Evolutionary conservation across 2,329 filamentous ascomycete species (phyloP), one percentile per base, ranked within the genome.

Genomic region (Calonectria multiphialidica): DNA sequence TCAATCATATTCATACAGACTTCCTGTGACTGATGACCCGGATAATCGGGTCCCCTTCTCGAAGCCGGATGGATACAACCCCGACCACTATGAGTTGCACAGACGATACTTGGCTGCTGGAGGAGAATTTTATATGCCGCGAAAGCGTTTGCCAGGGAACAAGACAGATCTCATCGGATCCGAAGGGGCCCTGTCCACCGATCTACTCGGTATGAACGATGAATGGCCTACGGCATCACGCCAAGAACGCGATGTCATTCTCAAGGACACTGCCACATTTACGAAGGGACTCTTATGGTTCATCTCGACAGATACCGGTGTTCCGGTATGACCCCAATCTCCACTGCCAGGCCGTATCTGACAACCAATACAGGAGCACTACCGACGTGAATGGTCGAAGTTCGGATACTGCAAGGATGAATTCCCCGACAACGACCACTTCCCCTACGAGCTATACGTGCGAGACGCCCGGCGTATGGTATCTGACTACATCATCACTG

Each of bases 151-250:
- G 5, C 45, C 47, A 0, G 15, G 44, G 8, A 23, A 40, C 9
- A 66, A 66, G 9, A 66, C 63, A 8, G 63, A 66, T 21, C 23
- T 66, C 5, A 66, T 66, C n/a, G 63, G 47, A 10, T 66, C 63
- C 8, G 63, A 66, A 53, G 63, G 63, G 10, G 47, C 63, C 2
- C 18, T 66, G 5, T 66, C 47, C 3, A 66, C 63, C 9, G 63
- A 66, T 15, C 33, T 66, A 4, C 35, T 66, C 4, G 63, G 47
- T 7, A 66, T 66, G 45, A 66, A 66, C 23, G 63, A 66, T 16
- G 23, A 53, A 12, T 66, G 63, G 63, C 63, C 63, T 5, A 16
- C 42, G 16, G 63, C 63, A 8, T n/a, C 47, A 9, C 28, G 28
- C 3, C 2, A 66, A 23, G 5, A 37, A 7, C 33, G 47, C 2